phyloP scores from a whole-genome alignment of 2,329 filamentous ascomycete species.

The Pseudogymnoascus verrucosus region DNA sequence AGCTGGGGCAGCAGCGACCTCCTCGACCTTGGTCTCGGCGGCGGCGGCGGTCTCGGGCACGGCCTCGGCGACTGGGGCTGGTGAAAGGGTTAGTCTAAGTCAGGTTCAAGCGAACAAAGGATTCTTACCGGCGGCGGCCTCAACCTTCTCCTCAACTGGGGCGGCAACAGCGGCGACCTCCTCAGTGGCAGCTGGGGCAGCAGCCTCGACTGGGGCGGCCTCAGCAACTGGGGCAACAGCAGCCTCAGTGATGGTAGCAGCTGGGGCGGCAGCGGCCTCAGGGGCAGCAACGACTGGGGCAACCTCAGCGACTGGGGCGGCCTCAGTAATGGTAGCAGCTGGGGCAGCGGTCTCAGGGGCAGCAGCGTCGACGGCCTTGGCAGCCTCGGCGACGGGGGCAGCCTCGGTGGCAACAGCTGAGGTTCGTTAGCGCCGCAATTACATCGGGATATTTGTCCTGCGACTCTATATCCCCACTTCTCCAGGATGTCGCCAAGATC shows the following conservation, averaged over 20 bases:
- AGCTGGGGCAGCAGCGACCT: slow-evolving; percentile 13
- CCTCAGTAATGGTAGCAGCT: too few relatives aligned
- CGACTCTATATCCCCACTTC: not conserved
- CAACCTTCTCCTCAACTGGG: slow-evolving; percentile 8
- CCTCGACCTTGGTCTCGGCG: slow-evolving; percentile 16
- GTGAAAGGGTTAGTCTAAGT: not conserved
- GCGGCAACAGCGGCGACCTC: slow-evolving; percentile 7
- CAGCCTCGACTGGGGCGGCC: slow-evolving; percentile 10
- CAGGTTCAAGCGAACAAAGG: not conserved
- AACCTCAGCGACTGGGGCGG: not conserved
- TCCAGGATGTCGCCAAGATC: not conserved
- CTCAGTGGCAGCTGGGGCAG: slow-evolving; percentile 8
- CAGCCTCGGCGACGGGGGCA: not conserved
- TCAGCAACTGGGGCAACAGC: slow-evolving; percentile 2
- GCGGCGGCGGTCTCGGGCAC: slow-evolving; percentile 12
- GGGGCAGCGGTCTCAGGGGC: slow-evolving; percentile 12
- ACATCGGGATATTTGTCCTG: not conserved
- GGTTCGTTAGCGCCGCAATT: not conserved
- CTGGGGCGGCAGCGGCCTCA: slow-evolving; percentile 4
- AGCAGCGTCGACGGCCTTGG: slow-evolving; percentile 5
- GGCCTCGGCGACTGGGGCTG: not conserved
- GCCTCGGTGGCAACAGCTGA: not conserved
- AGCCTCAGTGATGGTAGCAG: slow-evolving; percentile 15
- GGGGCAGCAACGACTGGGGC: slow-evolving; percentile 9
- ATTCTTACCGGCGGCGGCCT: not conserved